phyloP scores from a whole-genome alignment of 2,329 filamentous ascomycete genomes.

The Diplodia seriata region DNA sequence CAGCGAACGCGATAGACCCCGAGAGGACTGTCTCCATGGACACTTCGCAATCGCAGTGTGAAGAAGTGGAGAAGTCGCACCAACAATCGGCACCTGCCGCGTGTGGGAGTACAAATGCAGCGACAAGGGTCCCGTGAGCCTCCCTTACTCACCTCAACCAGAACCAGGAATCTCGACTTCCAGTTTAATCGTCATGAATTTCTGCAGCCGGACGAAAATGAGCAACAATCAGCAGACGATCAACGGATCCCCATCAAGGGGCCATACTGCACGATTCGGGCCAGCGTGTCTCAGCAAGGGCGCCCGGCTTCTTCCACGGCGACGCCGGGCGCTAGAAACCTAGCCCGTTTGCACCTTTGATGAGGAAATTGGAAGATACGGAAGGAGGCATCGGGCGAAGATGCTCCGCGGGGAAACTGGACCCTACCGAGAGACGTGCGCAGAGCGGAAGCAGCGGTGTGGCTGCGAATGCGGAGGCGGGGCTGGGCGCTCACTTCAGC shows the following conservation, averaged over 20 bases:
- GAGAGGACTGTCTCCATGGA: no score
- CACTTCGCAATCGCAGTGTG: not conserved
- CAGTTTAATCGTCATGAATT: not conserved
- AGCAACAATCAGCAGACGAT: not conserved
- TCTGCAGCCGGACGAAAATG: conserved; percentile 6
- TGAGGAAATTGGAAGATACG: conserved; percentile 6
- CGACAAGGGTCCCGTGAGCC: conserved; percentile 16
- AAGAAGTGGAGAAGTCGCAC: conserved; percentile 20
- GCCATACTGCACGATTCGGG: not conserved
- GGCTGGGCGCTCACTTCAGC: conserved; percentile 12
- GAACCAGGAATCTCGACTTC: conserved; percentile 22
- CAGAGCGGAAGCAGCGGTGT: conserved; percentile 21
- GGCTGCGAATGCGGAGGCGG: conserved; percentile 9
- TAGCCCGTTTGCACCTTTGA: not conserved
- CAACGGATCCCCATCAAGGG: conserved; percentile 5
- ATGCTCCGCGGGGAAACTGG: not conserved
- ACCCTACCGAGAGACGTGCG: conserved; percentile 20
- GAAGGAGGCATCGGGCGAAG: not conserved
- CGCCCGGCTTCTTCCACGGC: not conserved
- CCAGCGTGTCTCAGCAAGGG: conserved; percentile 24
- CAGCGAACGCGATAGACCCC: not conserved
- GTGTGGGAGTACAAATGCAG: conserved; percentile 11
- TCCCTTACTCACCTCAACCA: conserved; percentile 28
- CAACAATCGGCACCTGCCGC: conserved; percentile 16
- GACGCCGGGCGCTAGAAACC: not conserved